Base-by-base conservation (phyloP, 192 early-diverging fungal species). In the Kappamyces sp. region DNA sequence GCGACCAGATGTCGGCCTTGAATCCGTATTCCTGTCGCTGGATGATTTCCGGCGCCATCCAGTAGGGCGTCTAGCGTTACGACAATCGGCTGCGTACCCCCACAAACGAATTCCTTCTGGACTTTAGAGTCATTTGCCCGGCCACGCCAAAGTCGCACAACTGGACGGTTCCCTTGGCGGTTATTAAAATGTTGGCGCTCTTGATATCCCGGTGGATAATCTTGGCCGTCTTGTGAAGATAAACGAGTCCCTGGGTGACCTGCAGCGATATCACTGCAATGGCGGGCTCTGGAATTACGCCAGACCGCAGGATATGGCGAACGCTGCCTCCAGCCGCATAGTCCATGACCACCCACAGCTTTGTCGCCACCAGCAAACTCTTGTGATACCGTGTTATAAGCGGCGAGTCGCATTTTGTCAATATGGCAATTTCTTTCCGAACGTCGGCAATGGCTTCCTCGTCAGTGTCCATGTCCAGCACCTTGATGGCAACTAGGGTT, bases 191-290 rank as follows among this genome's bases (percentile, higher is more conserved):
- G 63, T 84, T 66, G 41, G 96, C 96, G 7, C 90, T 90, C 82
- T 99, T 99, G 53, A 99, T 93, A 63, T 99, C 96, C 50, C 96
- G 79, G 62, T 99, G 96, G 65, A 99, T 95, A 57, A 99, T 99
- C 11, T 84, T 78, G 39, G 86, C 75, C 33, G 54, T 86, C 52
- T 91, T 91, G 66, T 99, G 96, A 40, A 99, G 73, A 71, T 97
- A 99, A 29, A 81, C 76, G 11, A 99, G 79, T 2, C 94, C 96
- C 47, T 81, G 66, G 49, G 96, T 74, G 5, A 96, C 86, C 64
- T 96, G 91, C 45, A 87, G 79, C 22, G 86, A 87, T 63, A 99
- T 91, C 48, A 93, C 78, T 6, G 90, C 85, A 35, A 90, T 91
- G 71, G 90, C 90, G 51, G 72, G 78, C 65, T 99, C 96, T 38